Percentiles rank a stretch among this genome's conserved stretches.
Evolutionary conservation across 495 filamentous ascomycete species (phyloP).

Genomic region (Daldinia caldariorum): DNA sequence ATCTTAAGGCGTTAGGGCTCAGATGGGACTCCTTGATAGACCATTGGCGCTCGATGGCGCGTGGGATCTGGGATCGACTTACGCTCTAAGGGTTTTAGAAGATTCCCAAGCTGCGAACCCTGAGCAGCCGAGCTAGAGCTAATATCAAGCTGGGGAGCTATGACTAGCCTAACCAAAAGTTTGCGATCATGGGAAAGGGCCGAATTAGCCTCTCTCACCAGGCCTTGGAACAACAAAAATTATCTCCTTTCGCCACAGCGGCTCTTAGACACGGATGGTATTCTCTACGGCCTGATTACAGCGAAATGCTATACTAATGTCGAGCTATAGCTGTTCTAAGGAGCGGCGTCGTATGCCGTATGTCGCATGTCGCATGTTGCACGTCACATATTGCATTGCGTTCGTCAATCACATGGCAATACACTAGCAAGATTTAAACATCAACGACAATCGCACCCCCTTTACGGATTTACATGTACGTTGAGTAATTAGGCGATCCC

Average conservation of each 20-base stretch:
- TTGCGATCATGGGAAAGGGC: neutral
- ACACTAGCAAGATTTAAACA: too few species aligned
- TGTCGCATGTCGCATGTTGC: neutral
- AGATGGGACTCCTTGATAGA: constrained; percentile 12
- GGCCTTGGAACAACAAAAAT: neutral
- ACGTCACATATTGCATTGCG: constrained; percentile 3
- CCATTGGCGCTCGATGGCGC: constrained; percentile 18
- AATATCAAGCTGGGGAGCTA: constrained; percentile 1
- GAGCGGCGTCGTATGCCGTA: constrained; percentile 3
- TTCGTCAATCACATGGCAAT: constrained; percentile 23
- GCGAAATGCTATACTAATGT: neutral
- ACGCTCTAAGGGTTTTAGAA: constrained; percentile 1
- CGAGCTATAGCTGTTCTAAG: constrained; percentile 4
- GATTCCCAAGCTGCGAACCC: constrained; percentile 1
- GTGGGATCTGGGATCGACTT: constrained; percentile 14
- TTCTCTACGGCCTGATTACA: neutral
- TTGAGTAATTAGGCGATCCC: constrained; percentile 7
- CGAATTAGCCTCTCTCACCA: neutral
- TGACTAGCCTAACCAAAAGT: neutral
- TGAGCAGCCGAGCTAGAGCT: neutral
- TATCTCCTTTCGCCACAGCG: constrained; percentile 16
- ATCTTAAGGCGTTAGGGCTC: neutral
- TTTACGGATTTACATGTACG: constrained; percentile 9
- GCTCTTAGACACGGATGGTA: neutral
- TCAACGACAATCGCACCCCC: constrained; percentile 24